phyloP scores from a whole-genome alignment of 306 rosid genomes.

The Mimosa pudica region DNA sequence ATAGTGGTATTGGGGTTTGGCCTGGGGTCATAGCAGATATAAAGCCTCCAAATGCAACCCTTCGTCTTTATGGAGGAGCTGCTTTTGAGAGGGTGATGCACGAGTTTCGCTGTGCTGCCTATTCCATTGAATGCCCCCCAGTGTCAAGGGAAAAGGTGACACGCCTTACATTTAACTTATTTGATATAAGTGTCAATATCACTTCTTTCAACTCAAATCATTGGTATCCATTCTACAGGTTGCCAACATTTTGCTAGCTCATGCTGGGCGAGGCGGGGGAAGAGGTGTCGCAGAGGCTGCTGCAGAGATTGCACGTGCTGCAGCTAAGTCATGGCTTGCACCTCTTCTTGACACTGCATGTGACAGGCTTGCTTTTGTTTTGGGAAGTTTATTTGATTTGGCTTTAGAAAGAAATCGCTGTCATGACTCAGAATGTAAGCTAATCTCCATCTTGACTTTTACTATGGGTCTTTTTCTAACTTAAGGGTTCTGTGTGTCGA shows the following conservation, averaged over 20 bases:
- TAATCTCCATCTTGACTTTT: constrained; percentile 29
- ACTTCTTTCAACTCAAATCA: constrained; percentile 29
- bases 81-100: constrained; percentile 98
- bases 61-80: constrained; percentile 95
- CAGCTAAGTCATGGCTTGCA: constrained; percentile 96
- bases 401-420: constrained; percentile 70
- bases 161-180: constrained; percentile 9
- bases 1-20: constrained; percentile 85
- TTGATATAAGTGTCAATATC: constrained; percentile 5
- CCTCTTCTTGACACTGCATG: constrained; percentile 89
- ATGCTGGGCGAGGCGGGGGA: constrained; percentile 87
- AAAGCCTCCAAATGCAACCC: constrained; percentile 87
- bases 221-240: constrained; percentile 55
- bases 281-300: constrained; percentile 90
- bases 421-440: constrained; percentile 69
- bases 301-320: constrained; percentile 98
- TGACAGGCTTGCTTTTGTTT: constrained; percentile 90
- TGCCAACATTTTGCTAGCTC: constrained; percentile 96
- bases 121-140: constrained; percentile 89
- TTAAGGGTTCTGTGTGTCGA: constrained; percentile 14
- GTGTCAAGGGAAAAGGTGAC: constrained; percentile 95
- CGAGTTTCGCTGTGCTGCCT: constrained; percentile 92
- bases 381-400: constrained; percentile 87
- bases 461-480: background rate
- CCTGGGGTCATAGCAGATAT: constrained; percentile 74